phyloP scores from a whole-genome alignment of 305 asterid species.

The Salvia sclarea region DNA sequence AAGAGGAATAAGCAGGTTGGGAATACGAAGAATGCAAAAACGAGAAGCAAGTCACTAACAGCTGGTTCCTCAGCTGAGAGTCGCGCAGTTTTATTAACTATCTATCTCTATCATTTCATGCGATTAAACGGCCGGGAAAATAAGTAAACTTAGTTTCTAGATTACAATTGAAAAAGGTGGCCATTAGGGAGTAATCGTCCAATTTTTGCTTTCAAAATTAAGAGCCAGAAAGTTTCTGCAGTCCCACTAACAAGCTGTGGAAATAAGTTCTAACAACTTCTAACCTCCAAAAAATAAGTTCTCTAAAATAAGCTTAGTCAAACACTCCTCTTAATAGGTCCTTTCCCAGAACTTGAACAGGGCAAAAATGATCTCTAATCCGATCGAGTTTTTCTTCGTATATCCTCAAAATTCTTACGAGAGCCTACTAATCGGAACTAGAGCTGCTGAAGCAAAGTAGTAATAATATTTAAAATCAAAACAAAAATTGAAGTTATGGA shows the following conservation, averaged over 20 bases:
- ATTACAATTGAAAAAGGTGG: too few species aligned
- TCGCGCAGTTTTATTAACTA: neutral
- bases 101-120: neutral
- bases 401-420: neutral
- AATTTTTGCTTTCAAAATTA: neutral
- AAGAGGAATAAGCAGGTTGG: slow-evolving; percentile 14
- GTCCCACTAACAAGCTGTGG: neutral
- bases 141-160: neutral
- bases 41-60: neutral
- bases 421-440: neutral
- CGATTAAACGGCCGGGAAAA: neutral
- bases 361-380: neutral
- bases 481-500: slow-evolving; percentile 30
- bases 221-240: neutral
- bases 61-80: neutral
- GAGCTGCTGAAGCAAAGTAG: neutral
- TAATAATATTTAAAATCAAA: too few species aligned
- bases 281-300: too few species aligned
- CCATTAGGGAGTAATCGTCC: too few species aligned
- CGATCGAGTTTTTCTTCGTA: neutral
- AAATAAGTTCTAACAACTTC: too few species aligned
- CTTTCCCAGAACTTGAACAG: neutral
- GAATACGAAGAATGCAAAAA: neutral
- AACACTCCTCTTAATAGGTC: too few species aligned
- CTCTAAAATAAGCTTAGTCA: too few species aligned